phyloP scores from a whole-genome alignment of 495 filamentous ascomycete genomes.

The Tirmania nivea region DNA sequence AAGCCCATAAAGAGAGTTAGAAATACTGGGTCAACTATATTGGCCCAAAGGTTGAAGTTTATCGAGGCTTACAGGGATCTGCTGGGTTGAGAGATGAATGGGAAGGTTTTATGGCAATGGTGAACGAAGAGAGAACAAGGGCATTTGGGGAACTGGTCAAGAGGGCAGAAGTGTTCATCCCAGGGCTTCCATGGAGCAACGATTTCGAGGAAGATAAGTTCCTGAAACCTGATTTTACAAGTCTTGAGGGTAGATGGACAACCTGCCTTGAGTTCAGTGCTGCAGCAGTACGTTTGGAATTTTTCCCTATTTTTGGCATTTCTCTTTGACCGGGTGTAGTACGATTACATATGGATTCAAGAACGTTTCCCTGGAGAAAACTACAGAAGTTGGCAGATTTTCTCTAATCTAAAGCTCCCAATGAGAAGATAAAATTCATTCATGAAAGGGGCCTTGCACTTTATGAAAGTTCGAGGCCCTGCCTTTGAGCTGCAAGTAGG shows the following conservation, averaged over 20 bases:
- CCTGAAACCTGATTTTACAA: conserved; percentile 82
- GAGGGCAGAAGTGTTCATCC: conserved; percentile 59
- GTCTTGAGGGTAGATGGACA: conserved; percentile 36
- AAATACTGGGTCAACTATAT: conserved; percentile 83
- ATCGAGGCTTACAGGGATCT: conserved; percentile 89
- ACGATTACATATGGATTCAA: conserved; percentile 97
- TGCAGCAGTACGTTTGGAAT: not conserved
- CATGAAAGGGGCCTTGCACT: conserved; percentile 45
- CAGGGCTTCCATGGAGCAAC: conserved; percentile 63
- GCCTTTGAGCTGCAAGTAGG: conserved; percentile 92
- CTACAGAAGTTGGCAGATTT: too few relatives aligned
- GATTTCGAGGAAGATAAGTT: conserved; percentile 94
- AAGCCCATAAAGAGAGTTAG: conserved; percentile 79
- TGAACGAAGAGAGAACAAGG: conserved; percentile 67
- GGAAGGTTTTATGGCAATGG: conserved; percentile 76
- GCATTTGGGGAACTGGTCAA: conserved; percentile 78
- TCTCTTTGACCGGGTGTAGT: conserved; percentile 24
- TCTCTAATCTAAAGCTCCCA: conserved; percentile 65
- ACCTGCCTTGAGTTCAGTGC: conserved; percentile 23
- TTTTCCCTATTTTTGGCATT: not conserved
- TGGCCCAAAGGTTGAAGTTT: conserved; percentile 71
- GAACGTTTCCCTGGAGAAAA: conserved; percentile 77
- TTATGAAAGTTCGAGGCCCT: conserved; percentile 60
- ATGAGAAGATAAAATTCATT: conserved; percentile 82
- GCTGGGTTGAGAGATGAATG: conserved; percentile 87